A percentile compares a stretch with the other conserved stretches of the same genome.
Evolutionary conservation across 768 basidiomycete genomes (phyloP).

Genomic region (Cystobasidium onofrii): DNA sequence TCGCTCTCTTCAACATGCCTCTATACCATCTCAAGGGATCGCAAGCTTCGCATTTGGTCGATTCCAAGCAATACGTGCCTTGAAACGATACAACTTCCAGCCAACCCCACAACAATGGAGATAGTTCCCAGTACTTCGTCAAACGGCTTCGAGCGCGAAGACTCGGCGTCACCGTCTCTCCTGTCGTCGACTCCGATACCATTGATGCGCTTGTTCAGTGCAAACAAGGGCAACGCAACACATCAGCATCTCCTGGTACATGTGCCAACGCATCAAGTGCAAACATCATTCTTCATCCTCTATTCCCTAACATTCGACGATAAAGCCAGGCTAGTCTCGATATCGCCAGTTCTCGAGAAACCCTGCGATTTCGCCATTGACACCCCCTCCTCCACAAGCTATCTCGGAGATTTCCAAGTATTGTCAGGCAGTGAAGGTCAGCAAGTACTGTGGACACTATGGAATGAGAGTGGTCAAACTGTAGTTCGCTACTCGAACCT

Average conservation of each 20-base stretch:
- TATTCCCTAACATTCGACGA: background rate
- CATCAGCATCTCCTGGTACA: conserved; percentile 3
- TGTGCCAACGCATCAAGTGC: conserved; percentile 15
- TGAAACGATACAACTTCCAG: conserved; percentile 20
- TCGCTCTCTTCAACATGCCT: conserved; percentile 2
- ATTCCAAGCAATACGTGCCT: background rate
- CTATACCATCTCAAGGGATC: conserved; percentile 19
- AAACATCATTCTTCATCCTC: conserved; percentile 31
- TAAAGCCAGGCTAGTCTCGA: background rate
- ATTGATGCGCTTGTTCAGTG: background rate
- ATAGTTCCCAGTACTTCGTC: conserved; percentile 1
- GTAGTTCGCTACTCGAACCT: background rate
- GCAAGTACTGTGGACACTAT: conserved; percentile 18
- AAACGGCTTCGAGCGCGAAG: background rate
- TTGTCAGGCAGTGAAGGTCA: background rate
- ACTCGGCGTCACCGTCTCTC: background rate
- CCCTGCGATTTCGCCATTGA: conserved; percentile 29
- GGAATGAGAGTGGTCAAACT: conserved; percentile 27
- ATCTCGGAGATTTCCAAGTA: conserved; percentile 12
- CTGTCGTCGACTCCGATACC: conserved; percentile 1
- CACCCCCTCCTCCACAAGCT: background rate
- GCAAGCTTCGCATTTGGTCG: conserved; percentile 26
- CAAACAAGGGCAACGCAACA: background rate
- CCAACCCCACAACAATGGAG: conserved; percentile 14
- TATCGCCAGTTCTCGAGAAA: conserved; percentile 2